Percentiles rank a stretch among this genome's conserved stretches.
Evolutionary conservation across 805 yeast species (phyloP).

Genomic region (Metschnikowia lochheadii): DNA sequence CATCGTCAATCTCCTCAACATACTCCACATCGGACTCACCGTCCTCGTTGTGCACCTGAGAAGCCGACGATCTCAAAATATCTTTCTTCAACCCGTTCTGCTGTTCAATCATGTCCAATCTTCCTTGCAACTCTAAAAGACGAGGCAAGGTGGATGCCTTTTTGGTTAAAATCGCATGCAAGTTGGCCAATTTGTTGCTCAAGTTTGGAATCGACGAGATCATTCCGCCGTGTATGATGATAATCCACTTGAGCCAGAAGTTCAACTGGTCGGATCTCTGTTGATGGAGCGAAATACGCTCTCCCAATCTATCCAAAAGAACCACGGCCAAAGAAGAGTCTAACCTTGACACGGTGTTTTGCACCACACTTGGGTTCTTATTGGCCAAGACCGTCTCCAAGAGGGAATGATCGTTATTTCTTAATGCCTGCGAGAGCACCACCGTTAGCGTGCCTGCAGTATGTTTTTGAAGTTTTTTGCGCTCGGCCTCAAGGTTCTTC

Average conservation of each 20-base stretch:
- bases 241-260: constrained; percentile 54
- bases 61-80: constrained; percentile 25
- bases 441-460: constrained; percentile 59
- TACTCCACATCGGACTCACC: constrained; percentile 60
- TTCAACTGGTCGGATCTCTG: constrained; percentile 47
- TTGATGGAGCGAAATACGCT: constrained; percentile 48
- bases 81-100: constrained; percentile 41
- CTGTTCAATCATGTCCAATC: constrained; percentile 45
- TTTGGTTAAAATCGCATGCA: constrained; percentile 45
- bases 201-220: constrained; percentile 45
- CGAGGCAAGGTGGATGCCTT: constrained; percentile 48
- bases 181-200: constrained; percentile 37
- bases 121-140: constrained; percentile 48
- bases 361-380: constrained; percentile 47
- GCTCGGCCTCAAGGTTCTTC: constrained; percentile 25
- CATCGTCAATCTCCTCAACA: constrained; percentile 63
- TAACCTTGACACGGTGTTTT: constrained; percentile 46
- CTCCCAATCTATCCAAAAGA: constrained; percentile 50
- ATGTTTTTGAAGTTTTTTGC: constrained; percentile 50
- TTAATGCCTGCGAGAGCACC: constrained; percentile 83
- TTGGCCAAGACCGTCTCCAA: constrained; percentile 75
- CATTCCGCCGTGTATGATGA: constrained; percentile 52
- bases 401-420: constrained; percentile 79
- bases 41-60: constrained; percentile 23
- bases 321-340: constrained; percentile 48